Conservation (phyloP, 495 filamentous ascomycete species). For the Filosporella fistucella region DNA sequence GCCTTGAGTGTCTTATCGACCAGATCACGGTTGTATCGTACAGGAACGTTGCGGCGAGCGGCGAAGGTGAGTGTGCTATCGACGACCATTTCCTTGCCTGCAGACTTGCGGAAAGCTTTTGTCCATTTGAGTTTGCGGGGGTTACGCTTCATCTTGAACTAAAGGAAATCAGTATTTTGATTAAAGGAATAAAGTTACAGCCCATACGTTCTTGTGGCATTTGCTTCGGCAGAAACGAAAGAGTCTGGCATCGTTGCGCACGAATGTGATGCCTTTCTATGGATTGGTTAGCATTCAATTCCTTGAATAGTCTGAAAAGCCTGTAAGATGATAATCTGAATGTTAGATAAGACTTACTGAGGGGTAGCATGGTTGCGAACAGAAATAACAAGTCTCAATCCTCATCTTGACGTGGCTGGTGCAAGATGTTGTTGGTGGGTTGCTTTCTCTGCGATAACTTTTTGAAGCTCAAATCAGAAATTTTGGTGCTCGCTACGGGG, state of each 20-base stretch:
- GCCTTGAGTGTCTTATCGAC: constrained; percentile 82
- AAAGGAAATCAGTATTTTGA: neutral
- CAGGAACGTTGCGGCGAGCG: constrained; percentile 86
- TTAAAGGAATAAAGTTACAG: neutral
- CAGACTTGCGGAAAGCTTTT: constrained; percentile 72
- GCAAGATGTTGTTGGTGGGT: constrained; percentile 2
- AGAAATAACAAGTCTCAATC: constrained; percentile 91
- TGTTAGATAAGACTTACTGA: too few relatives aligned
- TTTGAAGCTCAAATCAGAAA: constrained; percentile 3
- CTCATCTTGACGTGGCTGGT: constrained; percentile 32
- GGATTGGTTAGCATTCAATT: neutral
- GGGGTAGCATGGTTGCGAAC: constrained; percentile 79
- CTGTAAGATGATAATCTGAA: too few relatives aligned
- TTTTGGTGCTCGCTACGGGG: constrained; percentile 2
- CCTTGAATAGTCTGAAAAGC: neutral
- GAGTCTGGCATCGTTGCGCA: constrained; percentile 64
- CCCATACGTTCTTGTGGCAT: constrained; percentile 78
- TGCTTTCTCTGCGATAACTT: neutral
- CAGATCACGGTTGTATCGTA: constrained; percentile 90
- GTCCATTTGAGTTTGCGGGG: constrained; percentile 82
- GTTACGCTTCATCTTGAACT: constrained; percentile 96
- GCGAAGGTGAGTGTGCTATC: constrained; percentile 92
- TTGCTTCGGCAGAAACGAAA: constrained; percentile 79
- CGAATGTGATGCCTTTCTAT: constrained; percentile 81
- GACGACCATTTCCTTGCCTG: constrained; percentile 89